Percentiles rank a stretch among this genome's conserved stretches.
Conservation (phyloP, 2,329 filamentous ascomycete species). For the Aspergillus bombycis region DNA sequence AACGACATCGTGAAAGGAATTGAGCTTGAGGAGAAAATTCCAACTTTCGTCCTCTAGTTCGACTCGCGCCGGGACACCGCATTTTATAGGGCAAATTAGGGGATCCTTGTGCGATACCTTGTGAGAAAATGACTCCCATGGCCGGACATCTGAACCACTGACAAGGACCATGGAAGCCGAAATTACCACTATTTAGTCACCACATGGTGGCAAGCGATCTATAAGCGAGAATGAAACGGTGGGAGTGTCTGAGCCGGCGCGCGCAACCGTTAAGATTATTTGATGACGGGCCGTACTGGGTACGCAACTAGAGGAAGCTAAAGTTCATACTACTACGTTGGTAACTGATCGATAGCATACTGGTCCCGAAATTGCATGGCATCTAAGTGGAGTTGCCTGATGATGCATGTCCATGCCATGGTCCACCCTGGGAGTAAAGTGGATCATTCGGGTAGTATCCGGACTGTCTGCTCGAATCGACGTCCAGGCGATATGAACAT, state of each 20-base stretch:
- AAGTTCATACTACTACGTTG: neutral
- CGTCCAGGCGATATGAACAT: neutral
- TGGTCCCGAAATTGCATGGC: neutral
- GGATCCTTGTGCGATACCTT: neutral
- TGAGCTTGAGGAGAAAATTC: too few species aligned
- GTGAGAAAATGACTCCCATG: neutral
- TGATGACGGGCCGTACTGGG: neutral
- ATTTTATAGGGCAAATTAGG: neutral
- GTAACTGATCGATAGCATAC: neutral
- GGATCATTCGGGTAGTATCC: neutral
- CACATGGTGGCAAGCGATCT: too few species aligned
- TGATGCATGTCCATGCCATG: neutral
- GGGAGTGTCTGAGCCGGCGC: neutral
- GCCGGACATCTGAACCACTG: neutral
- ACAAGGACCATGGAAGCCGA: neutral
- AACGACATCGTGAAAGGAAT: conserved; percentile 17
- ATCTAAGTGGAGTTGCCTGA: neutral
- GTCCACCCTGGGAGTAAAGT: neutral
- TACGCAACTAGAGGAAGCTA: neutral
- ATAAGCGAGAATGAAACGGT: neutral
- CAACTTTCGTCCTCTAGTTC: neutral
- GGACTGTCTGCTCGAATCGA: neutral
- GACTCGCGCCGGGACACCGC: too few species aligned
- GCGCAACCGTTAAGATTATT: neutral
- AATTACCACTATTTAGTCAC: neutral